Evolutionary conservation across 345 rosid genomes (phyloP).

Genomic region (Gossypium herbaceum): DNA sequence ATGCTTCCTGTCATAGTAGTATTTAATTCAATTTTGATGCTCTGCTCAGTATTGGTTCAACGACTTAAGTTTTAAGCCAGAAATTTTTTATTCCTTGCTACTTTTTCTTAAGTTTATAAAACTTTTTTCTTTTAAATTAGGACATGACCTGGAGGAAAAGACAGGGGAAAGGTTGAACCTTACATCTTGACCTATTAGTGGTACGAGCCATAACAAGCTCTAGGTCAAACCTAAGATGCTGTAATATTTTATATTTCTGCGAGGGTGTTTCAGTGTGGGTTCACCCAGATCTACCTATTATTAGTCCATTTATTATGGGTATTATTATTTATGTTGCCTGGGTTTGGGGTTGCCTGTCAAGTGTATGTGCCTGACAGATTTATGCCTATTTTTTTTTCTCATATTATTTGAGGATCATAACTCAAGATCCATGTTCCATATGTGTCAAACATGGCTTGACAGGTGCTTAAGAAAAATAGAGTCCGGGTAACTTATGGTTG

Average conservation of each 20-base stretch:
- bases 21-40: not conserved
- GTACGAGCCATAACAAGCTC: not conserved
- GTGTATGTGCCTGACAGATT: not conserved
- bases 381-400: not conserved
- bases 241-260: not conserved
- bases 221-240: not conserved
- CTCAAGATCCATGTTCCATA: not conserved
- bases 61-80: not conserved
- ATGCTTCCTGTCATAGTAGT: slow-evolving; percentile 7
- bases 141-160: not conserved
- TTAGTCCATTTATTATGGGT: not conserved
- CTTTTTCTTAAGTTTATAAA: not conserved
- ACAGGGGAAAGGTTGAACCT: not conserved
- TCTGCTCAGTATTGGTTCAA: slow-evolving; percentile 3
- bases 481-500: not conserved
- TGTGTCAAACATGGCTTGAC: not conserved
- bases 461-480: not conserved
- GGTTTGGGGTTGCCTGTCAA: not conserved
- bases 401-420: not conserved
- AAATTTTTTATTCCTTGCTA: not conserved
- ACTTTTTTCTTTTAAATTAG: not conserved
- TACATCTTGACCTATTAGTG: not conserved
- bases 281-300: not conserved
- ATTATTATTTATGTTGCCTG: not conserved
- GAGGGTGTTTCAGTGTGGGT: not conserved